These are phyloP conservation scores for Dendrothele bispora DNA, from an alignment of 768 basidiomycete genomes.

Conservation along the genomic window DNA sequence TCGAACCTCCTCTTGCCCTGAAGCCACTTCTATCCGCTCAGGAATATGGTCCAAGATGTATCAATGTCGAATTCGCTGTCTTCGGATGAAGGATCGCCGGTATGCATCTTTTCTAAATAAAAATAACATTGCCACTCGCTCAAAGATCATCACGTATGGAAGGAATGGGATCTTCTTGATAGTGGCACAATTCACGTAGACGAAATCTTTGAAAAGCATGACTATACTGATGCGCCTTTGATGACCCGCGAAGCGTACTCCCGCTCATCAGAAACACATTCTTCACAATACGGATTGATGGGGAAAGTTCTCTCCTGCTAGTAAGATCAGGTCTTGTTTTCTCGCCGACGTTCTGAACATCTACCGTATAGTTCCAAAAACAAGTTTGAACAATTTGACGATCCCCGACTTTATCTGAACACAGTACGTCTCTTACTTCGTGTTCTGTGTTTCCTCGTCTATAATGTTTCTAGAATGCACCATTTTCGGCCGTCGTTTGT, in stretches of 20 bases:
- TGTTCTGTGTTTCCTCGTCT: not conserved
- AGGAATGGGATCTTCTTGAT: conserved; percentile 1
- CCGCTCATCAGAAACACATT: conserved; percentile 28
- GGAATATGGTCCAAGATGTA: too few relatives aligned
- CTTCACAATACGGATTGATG: conserved; percentile 62
- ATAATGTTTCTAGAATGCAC: conserved; percentile 53
- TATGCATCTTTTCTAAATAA: too few relatives aligned
- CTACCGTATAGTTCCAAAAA: conserved; percentile 31
- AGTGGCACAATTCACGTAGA: too few relatives aligned
- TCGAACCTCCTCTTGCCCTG: too few relatives aligned
- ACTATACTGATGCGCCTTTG: conserved; percentile 47
- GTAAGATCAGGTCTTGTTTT: conserved; percentile 30
- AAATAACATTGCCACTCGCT: too few relatives aligned
- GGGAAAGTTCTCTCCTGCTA: conserved; percentile 47
- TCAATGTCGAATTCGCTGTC: too few relatives aligned
- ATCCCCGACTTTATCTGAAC: conserved; percentile 65
- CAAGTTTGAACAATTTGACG: conserved; percentile 30
- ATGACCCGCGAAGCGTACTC: conserved; percentile 51
- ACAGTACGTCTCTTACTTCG: conserved; percentile 41
- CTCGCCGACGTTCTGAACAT: not conserved
- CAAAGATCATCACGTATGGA: too few relatives aligned
- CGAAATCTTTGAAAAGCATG: conserved; percentile 24
- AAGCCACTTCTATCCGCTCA: too few relatives aligned
- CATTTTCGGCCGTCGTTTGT: conserved; percentile 74
- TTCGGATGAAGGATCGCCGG: too few relatives aligned